A percentile compares a stretch with the other conserved stretches of the same genome.
phyloP scores from a whole-genome alignment of 2,329 filamentous ascomycete species.

The Zymoseptoria tritici region DNA sequence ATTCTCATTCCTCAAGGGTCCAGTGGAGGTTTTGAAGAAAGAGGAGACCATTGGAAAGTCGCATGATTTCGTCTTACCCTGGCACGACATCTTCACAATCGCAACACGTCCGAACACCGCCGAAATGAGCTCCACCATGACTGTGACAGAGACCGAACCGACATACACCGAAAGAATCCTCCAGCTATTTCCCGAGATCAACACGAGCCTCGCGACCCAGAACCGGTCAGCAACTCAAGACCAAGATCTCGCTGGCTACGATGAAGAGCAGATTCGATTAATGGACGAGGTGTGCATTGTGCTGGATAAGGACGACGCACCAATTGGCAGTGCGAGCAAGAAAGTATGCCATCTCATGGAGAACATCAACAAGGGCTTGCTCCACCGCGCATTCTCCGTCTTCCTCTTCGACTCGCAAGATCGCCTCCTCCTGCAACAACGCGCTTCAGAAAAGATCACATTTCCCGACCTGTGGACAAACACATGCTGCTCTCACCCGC shows the following conservation, averaged over 20 bases:
- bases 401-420: conserved; percentile 96
- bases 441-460: conserved; percentile 93
- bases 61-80: too few species aligned
- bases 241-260: conserved; percentile 75
- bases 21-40: too few species aligned
- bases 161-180: conserved; percentile 78
- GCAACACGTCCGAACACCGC: not conserved
- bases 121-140: conserved; percentile 28
- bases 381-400: conserved; percentile 95
- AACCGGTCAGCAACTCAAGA: conserved; percentile 50
- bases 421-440: conserved; percentile 87
- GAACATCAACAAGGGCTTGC: conserved; percentile 91
- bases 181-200: conserved; percentile 77
- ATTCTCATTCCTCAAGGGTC: too few species aligned
- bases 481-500: conserved; percentile 96
- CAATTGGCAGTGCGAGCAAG: conserved; percentile 95
- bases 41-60: too few species aligned
- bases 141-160: conserved; percentile 27
- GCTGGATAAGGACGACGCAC: conserved; percentile 79
- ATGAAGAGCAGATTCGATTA: conserved; percentile 92
- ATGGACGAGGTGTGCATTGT: conserved; percentile 99
- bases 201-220: conserved; percentile 50
- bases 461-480: conserved; percentile 99
- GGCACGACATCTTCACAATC: not conserved
- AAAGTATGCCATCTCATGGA: conserved; percentile 98